Evolutionary conservation across 2,329 filamentous ascomycete species (phyloP).

Genomic region (Bipolaris gigantea): DNA sequence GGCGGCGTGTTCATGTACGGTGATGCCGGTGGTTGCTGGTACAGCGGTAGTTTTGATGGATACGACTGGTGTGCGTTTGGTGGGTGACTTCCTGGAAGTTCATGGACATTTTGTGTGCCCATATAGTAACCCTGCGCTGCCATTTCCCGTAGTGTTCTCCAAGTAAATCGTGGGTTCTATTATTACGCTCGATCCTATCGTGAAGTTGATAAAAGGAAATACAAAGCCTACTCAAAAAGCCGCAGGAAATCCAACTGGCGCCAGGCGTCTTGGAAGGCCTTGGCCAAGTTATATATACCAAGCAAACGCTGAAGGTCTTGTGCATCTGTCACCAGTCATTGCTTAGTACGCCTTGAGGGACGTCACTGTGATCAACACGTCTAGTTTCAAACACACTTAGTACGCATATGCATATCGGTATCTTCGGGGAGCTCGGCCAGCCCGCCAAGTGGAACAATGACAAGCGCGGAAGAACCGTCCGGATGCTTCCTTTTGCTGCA

Average conservation of each 20-base stretch:
- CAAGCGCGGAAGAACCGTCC: constrained; percentile 6
- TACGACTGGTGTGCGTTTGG: constrained; percentile 18
- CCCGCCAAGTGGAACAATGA: constrained; percentile 19
- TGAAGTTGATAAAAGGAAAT: background rate
- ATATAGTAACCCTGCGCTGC: constrained; percentile 41
- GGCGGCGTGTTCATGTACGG: constrained; percentile 15
- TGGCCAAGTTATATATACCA: constrained; percentile 21
- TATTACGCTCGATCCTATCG: background rate
- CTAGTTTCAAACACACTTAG: constrained; percentile 19
- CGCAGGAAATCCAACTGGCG: constrained; percentile 2
- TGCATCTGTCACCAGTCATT: constrained; percentile 29
- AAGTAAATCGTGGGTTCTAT: background rate
- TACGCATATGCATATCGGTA: constrained; percentile 21
- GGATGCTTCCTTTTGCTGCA: constrained; percentile 1
- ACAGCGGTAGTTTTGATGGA: constrained; percentile 17
- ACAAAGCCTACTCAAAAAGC: background rate
- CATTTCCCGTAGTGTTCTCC: constrained; percentile 20
- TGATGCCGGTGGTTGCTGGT: constrained; percentile 20
- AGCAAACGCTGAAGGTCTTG: constrained; percentile 17
- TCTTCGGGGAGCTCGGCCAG: constrained; percentile 31
- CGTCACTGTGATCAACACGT: constrained; percentile 33
- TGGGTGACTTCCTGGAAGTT: constrained; percentile 23
- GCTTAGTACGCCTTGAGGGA: constrained; percentile 15
- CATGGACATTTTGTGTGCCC: constrained; percentile 27
- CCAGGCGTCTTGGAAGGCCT: constrained; percentile 7